Evolutionary conservation across 106 monocot species (phyloP), one percentile per base, ranked within the genome.

Genomic region (Platanthera guangdongensis): DNA sequence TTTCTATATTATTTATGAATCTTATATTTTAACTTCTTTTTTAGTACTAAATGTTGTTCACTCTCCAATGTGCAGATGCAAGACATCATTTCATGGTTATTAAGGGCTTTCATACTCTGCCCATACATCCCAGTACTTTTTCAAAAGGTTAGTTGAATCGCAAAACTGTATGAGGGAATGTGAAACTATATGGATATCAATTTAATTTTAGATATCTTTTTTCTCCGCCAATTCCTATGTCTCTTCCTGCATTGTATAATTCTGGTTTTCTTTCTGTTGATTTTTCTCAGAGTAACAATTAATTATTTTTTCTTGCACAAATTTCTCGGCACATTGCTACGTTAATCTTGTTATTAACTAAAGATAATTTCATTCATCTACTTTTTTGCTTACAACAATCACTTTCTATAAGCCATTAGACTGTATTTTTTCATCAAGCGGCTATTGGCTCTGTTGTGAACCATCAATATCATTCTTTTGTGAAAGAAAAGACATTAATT

Each of bases 371-470:
- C 50, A 76, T 80, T 80, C 48, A 80, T 54, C 47, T 80, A 52
- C 85, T 84, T 74, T 68, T 80, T 62, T 75, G n/a, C 78, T 77
- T 81, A 52, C 64, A 72, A 28, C 77, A 77, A 9, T 76, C 83
- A 68, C 84, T 90, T n/a, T 88, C 92, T 72, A 52, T 80, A 47
- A 79, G 75, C 73, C 92, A 95, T 60, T 95, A 90, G 92, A 88
- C 90, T 82, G 83, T 90, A 54, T 95, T 82, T 78, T 95, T 95
- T 57, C 95, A 95, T 84, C 95, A 95, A 89, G 85, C 88, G 22
- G 92, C 95, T 57, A 70, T 95, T 64, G 88, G 95, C 71, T 81
- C 86, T 57, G 78, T 71, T 81, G 47, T 90, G 15, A 79, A 90
- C 64, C 75, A 59, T 54, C 75, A 82, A 14, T 85, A 85, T 51